A percentile compares a stretch with the other conserved stretches of the same genome.
Evolutionary conservation across 83 land plant species (phyloP).

Genomic region (Picea abies): DNA sequence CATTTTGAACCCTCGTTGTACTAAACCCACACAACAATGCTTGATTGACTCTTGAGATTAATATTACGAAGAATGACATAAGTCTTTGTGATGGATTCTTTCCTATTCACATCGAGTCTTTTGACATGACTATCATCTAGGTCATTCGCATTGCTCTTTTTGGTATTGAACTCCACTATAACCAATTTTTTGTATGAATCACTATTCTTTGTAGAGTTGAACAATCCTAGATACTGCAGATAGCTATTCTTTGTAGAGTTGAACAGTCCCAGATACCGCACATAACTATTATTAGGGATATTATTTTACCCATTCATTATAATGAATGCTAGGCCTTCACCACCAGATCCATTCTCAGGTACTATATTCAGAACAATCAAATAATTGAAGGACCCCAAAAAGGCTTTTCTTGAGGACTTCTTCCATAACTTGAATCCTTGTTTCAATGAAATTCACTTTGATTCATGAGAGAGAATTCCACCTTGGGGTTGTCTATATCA

Average conservation of each 20-base stretch:
- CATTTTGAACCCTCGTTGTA: slow-evolving; percentile 25
- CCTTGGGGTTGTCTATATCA: slow-evolving; percentile 17
- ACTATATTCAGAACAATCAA: slow-evolving; percentile 40
- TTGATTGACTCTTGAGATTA: slow-evolving; percentile 19
- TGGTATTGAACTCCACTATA: slow-evolving; percentile 61
- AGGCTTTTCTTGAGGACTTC: background rate
- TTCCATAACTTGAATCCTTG: slow-evolving; percentile 24
- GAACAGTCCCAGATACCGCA: background rate
- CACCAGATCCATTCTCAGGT: slow-evolving; percentile 18
- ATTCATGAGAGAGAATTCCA: slow-evolving; percentile 7
- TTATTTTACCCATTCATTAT: slow-evolving; percentile 17
- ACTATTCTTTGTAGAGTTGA: slow-evolving; percentile 33
- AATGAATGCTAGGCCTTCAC: slow-evolving; percentile 56
- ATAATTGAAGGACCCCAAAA: slow-evolving; percentile 44
- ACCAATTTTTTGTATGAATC: slow-evolving; percentile 27
- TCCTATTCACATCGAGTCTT: slow-evolving; percentile 43
- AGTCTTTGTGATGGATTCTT: slow-evolving; percentile 21
- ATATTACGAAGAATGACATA: slow-evolving; percentile 20
- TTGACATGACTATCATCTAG: slow-evolving; percentile 62
- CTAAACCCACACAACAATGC: slow-evolving; percentile 36
- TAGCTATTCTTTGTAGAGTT: too few species aligned
- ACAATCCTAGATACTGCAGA: slow-evolving; percentile 36
- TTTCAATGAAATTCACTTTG: slow-evolving; percentile 17
- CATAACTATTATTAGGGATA: slow-evolving; percentile 37
- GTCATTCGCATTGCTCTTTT: slow-evolving; percentile 29